Evolutionary conservation across 495 filamentous ascomycete species (phyloP).

Genomic region (Aspergillus coremiiformis): DNA sequence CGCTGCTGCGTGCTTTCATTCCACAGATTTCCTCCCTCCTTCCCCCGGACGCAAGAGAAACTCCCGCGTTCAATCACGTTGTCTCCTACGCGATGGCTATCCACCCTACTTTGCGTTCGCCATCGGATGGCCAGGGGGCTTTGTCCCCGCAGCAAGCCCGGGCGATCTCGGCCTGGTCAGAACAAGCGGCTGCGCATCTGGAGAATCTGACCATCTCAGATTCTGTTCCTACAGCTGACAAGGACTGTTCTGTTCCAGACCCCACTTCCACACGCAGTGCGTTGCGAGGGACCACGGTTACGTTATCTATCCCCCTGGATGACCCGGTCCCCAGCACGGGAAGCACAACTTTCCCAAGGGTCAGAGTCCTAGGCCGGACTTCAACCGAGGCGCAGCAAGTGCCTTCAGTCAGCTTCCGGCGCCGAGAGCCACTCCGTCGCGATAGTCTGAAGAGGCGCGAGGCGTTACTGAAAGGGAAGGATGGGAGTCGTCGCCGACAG

Average conservation of each 20-base stretch:
- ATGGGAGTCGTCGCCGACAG: slow-evolving; percentile 79
- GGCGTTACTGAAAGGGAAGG: slow-evolving; percentile 78
- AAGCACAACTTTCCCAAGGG: slow-evolving; percentile 12
- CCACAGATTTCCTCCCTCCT: background rate
- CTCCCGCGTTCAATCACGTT: background rate
- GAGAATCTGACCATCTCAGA: slow-evolving; percentile 37
- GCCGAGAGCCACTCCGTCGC: slow-evolving; percentile 44
- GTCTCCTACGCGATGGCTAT: slow-evolving; percentile 30
- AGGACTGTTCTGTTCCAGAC: slow-evolving; percentile 6
- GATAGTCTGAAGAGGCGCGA: slow-evolving; percentile 66
- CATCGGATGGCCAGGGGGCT: slow-evolving; percentile 18
- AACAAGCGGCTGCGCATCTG: slow-evolving; percentile 41
- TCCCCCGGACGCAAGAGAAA: background rate
- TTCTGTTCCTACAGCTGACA: slow-evolving; percentile 8
- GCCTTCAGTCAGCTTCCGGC: slow-evolving; percentile 32
- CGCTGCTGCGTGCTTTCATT: background rate
- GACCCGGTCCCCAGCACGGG: slow-evolving; percentile 24
- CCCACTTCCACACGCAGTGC: slow-evolving; percentile 21
- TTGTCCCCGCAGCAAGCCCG: slow-evolving; percentile 39
- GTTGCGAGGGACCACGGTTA: slow-evolving; percentile 33
- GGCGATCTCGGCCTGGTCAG: slow-evolving; percentile 47
- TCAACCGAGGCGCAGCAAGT: slow-evolving; percentile 16
- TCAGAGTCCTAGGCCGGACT: slow-evolving; percentile 16
- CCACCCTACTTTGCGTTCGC: slow-evolving; percentile 30
- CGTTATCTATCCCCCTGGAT: slow-evolving; percentile 46